Base-by-base conservation (phyloP, 805 yeast species). In the Ogataea methylovora region DNA sequence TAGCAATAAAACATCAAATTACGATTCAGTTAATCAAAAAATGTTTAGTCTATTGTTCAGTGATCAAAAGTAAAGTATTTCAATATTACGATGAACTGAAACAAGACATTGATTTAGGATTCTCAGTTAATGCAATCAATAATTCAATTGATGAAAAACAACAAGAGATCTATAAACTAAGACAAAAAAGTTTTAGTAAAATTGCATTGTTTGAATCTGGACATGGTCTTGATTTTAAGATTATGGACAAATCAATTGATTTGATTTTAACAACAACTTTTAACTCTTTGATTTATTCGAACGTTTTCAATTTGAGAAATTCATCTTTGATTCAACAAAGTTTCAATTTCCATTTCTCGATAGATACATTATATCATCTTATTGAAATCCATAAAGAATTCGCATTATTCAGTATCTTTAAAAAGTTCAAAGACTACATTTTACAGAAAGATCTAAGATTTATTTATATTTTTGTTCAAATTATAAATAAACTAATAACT, bases 341-440 rank as follows among this genome's bases (percentile, higher is more conserved):
- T 29, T 45, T 35, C 25, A 23, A 24, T 10, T 19, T 11, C 18
- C 46, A 36, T 25, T 39, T 36, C 31, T 20, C n/a, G 4, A 14
- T 30, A 8, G 26, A 30, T 22, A 42, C 45, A 11, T 20, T 50
- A 13, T 27, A 39, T 24, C 43, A 42, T 8, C 45, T 40, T 27
- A 27, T 52, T 23, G 25, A 43, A 21, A 48, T 52, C 13, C 55
- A 54, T 36, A 47, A 48, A 30, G 60, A 63, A 28, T 59, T 61
- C 42, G 71, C 70, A 0, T 36, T 67, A 8, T 61, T 58, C 33
- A 60, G 61, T 36, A 38, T 71, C n/a, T 44, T 71, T 30, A 61
- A 61, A 37, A 60, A 60, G 30, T 39, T 58, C 9, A 44, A 47
- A 11, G 45, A 46, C 13, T 37, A 60, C 8, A 58, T 69, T 19